Conservation (phyloP, 306 rosid species). For the Medicago arabica region DNA sequence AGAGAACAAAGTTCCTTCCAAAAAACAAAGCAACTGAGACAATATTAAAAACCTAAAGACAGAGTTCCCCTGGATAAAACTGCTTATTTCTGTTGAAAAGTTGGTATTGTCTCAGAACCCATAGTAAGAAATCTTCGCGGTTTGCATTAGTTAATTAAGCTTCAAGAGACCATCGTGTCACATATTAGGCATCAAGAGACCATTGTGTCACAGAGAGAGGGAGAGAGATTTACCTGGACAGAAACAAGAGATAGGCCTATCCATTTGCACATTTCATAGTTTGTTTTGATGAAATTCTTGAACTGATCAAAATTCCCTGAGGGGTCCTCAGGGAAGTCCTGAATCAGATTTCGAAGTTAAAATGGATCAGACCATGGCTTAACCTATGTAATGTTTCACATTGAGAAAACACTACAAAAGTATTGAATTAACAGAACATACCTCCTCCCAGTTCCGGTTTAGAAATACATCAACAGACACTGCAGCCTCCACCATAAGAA, state of each 20-base stretch:
- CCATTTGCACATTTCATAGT: slow-evolving; percentile 79
- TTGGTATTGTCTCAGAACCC: slow-evolving; percentile 15
- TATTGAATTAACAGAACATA: slow-evolving; percentile 37
- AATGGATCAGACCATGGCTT: slow-evolving; percentile 34
- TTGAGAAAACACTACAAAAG: background rate
- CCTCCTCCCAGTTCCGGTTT: slow-evolving; percentile 79
- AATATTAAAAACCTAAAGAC: slow-evolving; percentile 11
- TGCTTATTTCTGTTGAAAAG: slow-evolving; percentile 2
- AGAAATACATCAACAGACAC: slow-evolving; percentile 69
- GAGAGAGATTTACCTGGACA: slow-evolving; percentile 61
- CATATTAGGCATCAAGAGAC: slow-evolving; percentile 2
- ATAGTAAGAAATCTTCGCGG: slow-evolving; percentile 10
- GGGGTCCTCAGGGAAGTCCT: slow-evolving; percentile 87
- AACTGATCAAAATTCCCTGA: slow-evolving; percentile 67
- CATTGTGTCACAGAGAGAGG: slow-evolving; percentile 20
- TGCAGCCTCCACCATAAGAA: slow-evolving; percentile 78
- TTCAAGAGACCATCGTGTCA: no score
- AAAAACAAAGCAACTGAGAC: background rate
- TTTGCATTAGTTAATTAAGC: background rate
- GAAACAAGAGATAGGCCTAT: slow-evolving; percentile 66
- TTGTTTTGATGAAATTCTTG: slow-evolving; percentile 65
- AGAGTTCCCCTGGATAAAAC: slow-evolving; percentile 10
- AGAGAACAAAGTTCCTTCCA: slow-evolving; percentile 13
- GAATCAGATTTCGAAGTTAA: slow-evolving; percentile 39
- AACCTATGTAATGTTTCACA: slow-evolving; percentile 20